Evolutionary conservation across 73 alveolate species (phyloP).

Genomic region (Stentor coeruleus): DNA sequence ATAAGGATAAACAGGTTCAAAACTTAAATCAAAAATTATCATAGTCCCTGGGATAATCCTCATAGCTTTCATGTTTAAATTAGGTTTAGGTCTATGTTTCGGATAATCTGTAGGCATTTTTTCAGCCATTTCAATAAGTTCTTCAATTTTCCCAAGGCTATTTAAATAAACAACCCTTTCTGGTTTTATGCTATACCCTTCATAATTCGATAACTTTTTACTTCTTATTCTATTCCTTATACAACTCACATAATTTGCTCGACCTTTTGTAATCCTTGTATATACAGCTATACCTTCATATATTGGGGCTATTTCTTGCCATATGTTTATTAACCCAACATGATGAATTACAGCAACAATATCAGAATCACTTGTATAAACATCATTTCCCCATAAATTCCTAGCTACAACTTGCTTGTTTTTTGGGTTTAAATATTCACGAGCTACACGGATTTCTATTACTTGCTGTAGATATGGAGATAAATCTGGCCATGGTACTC

Average conservation of each 20-base stretch:
- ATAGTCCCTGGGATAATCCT: conserved; percentile 63
- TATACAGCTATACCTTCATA: conserved; percentile 70
- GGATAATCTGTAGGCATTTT: conserved; percentile 51
- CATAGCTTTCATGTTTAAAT: conserved; percentile 37
- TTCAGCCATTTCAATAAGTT: conserved; percentile 63
- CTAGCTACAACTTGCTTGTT: conserved; percentile 78
- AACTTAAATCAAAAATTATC: conserved; percentile 68
- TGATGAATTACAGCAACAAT: conserved; percentile 89
- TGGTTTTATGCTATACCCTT: conserved; percentile 83
- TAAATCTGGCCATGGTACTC: conserved; percentile 81
- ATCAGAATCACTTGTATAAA: conserved; percentile 79
- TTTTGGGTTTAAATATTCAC: conserved; percentile 68
- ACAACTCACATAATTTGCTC: conserved; percentile 68
- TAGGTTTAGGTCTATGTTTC: conserved; percentile 13
- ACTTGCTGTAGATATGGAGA: conserved; percentile 60
- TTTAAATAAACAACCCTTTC: conserved; percentile 47
- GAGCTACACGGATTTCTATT: conserved; percentile 72
- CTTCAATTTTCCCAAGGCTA: conserved; percentile 59
- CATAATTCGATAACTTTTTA: conserved; percentile 67
- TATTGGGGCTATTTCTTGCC: conserved; percentile 68
- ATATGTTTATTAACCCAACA: conserved; percentile 61
- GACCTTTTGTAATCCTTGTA: conserved; percentile 73
- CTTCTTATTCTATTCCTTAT: conserved; percentile 78
- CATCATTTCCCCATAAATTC: conserved; percentile 86
- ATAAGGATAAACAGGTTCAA: conserved; percentile 75